Evolutionary conservation across 169 alveolate genomes (phyloP).

Genomic region (Plasmodium gonderi): DNA sequence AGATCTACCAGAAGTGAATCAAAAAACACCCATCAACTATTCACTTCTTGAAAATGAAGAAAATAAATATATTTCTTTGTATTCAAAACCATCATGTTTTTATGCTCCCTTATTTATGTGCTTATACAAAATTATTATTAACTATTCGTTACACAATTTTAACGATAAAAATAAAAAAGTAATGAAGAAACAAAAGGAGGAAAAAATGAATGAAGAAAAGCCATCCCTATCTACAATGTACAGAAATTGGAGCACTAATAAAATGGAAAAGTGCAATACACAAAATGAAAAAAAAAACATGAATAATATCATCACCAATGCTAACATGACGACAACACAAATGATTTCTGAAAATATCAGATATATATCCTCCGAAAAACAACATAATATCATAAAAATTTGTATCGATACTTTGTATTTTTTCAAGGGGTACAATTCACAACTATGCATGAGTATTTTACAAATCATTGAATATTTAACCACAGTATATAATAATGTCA

Average conservation of each 20-base stretch:
- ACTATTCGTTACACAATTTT: constrained; percentile 64
- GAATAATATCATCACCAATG: not conserved
- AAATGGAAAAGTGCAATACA: constrained; percentile 10
- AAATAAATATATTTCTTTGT: constrained; percentile 46
- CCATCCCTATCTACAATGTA: not conserved
- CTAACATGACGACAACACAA: not conserved
- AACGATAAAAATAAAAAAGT: constrained; percentile 63
- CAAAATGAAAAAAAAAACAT: constrained; percentile 12
- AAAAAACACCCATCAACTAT: constrained; percentile 31
- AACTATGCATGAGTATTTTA: constrained; percentile 57
- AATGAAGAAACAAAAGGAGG: constrained; percentile 45
- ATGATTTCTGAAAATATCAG: constrained; percentile 21
- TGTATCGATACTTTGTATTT: constrained; percentile 70
- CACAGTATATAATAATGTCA: constrained; percentile 67
- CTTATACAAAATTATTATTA: constrained; percentile 55
- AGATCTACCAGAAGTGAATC: constrained; percentile 29
- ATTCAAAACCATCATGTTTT: constrained; percentile 74
- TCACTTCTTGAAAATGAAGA: constrained; percentile 47
- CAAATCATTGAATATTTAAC: constrained; percentile 65
- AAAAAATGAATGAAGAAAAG: constrained; percentile 41
- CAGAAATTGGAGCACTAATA: not conserved
- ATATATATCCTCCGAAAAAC: constrained; percentile 62
- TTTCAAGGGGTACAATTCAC: constrained; percentile 69
- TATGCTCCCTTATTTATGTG: constrained; percentile 75
- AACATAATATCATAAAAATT: constrained; percentile 53